Base-by-base conservation (phyloP, 495 filamentous ascomycete species). In the Aspergillus affinis region DNA sequence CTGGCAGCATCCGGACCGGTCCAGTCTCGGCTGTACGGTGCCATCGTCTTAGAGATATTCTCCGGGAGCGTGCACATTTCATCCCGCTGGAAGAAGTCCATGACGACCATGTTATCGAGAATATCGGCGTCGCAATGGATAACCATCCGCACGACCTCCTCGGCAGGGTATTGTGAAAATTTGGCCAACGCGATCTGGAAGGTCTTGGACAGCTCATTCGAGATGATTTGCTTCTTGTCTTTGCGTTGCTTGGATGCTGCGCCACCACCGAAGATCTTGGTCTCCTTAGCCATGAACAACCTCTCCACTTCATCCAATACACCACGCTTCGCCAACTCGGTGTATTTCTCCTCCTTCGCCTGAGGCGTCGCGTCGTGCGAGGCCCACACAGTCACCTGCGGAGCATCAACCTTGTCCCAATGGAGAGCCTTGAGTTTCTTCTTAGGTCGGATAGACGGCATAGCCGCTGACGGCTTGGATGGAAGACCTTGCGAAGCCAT, bases 361-460 rank as follows among this genome's bases (percentile, higher is more conserved):
- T 93, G 85, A 15, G 82, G 79, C 8, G 90, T 94, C 12, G 89
- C 88, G 26, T 90, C 85, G 71, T 96, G 91, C 17, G 85, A 78
- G 45, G 94, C 94, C 95, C 95, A 98, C 61, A 98, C 91, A 36
- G 94, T 98, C 44, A 93, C 91, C 69, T 96, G 88, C 17, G 92
- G 90, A 54, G 91, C 82, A 73, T 98, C 94, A 44, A 98, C 90
- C 76, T 98, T 98, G 70, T 98, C 94, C 94, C 94, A 98, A 78
- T 98, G 94, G 61, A 98, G 83, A 41, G 94, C 93, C 84, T 98
- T 98, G 67, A 98, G 90, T 76, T 98, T 98, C 86, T 95, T 97
- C 83, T 97, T 98, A 32, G 95, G 93, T 64, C 93, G 81, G 26
- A 90, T 90, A 63, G 90, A 89, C 29, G 91, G 84, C 68, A 91